Conservation (phyloP, 495 filamentous ascomycete genomes). For the Trichocladium uniseriatum region DNA sequence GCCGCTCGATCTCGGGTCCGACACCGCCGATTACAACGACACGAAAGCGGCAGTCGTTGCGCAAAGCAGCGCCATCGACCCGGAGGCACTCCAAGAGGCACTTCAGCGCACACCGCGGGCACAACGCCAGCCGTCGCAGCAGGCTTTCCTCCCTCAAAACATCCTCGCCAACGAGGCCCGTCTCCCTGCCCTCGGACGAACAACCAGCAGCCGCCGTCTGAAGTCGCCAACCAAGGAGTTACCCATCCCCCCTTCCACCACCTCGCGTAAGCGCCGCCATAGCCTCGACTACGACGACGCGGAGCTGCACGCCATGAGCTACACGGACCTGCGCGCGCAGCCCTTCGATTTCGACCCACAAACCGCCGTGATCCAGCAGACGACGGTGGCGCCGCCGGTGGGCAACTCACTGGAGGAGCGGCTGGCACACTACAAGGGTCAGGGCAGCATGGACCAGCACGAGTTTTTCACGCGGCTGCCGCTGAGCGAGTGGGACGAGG, state of each 20-base stretch:
- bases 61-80: constrained; percentile 14
- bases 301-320: constrained; percentile 44
- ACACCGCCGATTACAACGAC: constrained; percentile 22
- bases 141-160: neutral
- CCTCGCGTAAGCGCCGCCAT: constrained; percentile 29
- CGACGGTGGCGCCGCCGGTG: constrained; percentile 5
- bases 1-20: constrained; percentile 14
- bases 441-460: constrained; percentile 41
- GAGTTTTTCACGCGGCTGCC: constrained; percentile 55
- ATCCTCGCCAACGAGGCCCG: constrained; percentile 6
- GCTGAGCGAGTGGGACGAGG: constrained; percentile 70
- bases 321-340: constrained; percentile 42
- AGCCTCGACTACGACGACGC: constrained; percentile 47
- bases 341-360: constrained; percentile 47
- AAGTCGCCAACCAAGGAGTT: constrained; percentile 10
- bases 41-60: constrained; percentile 22
- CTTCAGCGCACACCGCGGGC: constrained; percentile 21
- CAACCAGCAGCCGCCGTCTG: constrained; percentile 29
- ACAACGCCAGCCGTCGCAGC: neutral
- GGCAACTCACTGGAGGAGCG: constrained; percentile 29
- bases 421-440: constrained; percentile 33
- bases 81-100: constrained; percentile 16
- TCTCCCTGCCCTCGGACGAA: constrained; percentile 18
- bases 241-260: neutral
- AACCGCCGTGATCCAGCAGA: constrained; percentile 21